Evolutionary conservation across 2,329 filamentous ascomycete species (phyloP).

Genomic region (Ceratocystis variospora): DNA sequence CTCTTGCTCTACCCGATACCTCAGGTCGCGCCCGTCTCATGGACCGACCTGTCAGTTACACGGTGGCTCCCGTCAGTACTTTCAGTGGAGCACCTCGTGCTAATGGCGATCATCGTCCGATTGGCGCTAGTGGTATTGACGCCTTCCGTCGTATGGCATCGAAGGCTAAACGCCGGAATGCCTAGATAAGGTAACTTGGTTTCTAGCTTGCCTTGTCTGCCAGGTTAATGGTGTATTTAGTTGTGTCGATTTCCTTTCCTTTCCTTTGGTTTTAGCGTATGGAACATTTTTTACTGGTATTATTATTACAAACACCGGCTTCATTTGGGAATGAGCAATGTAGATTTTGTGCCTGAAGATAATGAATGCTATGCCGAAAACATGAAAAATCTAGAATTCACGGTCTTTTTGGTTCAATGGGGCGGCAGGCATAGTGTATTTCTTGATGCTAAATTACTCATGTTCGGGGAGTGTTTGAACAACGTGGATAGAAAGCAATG

Average conservation of each 20-base stretch:
- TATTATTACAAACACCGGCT: background rate
- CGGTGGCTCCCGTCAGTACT: slow-evolving; percentile 47
- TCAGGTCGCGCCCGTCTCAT: slow-evolving; percentile 44
- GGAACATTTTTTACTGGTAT: background rate
- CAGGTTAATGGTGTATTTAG: background rate
- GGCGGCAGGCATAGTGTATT: too few species aligned
- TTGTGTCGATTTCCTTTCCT: background rate
- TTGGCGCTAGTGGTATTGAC: slow-evolving; percentile 49
- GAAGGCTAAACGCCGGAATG: slow-evolving; percentile 41
- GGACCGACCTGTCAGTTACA: slow-evolving; percentile 43
- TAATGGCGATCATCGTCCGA: slow-evolving; percentile 38
- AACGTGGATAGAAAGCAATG: background rate
- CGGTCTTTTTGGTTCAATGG: too few species aligned
- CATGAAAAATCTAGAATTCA: too few species aligned
- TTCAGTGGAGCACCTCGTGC: slow-evolving; percentile 36
- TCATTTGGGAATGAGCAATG: background rate
- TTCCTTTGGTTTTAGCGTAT: background rate
- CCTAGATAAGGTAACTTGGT: background rate
- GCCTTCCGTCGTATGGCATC: slow-evolving; percentile 53
- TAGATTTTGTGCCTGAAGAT: background rate
- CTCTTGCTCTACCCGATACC: slow-evolving; percentile 41
- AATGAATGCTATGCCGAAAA: too few species aligned
- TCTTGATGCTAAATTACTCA: too few species aligned
- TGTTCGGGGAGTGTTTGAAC: too few species aligned
- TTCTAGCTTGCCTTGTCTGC: background rate